phyloP scores from a whole-genome alignment of 495 filamentous ascomycete species.

The Daldinia loculata region DNA sequence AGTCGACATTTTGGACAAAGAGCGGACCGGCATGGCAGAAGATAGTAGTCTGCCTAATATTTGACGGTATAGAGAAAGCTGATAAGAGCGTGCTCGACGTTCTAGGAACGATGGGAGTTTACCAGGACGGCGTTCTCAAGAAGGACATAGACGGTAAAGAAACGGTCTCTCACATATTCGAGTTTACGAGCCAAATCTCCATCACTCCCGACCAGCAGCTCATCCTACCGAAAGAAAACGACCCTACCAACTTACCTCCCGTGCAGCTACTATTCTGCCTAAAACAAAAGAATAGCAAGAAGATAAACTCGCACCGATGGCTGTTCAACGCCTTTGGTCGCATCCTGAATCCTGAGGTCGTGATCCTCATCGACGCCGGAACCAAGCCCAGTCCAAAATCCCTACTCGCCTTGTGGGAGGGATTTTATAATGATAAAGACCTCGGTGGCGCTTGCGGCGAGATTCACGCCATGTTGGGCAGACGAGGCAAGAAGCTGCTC shows the following conservation, averaged over 20 bases:
- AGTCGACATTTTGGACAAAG: constrained; percentile 99
- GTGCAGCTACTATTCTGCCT: constrained; percentile 99
- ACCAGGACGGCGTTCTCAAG: constrained; percentile 98
- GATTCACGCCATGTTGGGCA: constrained; percentile 97
- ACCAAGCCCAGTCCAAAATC: constrained; percentile 96
- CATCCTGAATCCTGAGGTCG: constrained; percentile 94
- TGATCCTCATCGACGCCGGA: constrained; percentile 93
- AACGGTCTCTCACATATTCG: constrained; percentile 96
- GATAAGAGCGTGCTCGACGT: constrained; percentile 96
- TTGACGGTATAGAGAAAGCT: constrained; percentile 96
- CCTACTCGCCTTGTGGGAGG: constrained; percentile 94
- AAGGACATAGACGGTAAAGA: constrained; percentile 97
- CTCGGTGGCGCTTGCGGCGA: constrained; percentile 98
- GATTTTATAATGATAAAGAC: constrained; percentile 99
- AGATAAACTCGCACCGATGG: constrained; percentile 99
- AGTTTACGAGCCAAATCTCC: constrained; percentile 97
- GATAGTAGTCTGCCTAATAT: constrained; percentile 95
- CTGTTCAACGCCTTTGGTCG: constrained; percentile 97
- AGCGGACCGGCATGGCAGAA: constrained; percentile 99
- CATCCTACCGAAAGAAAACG: constrained; percentile 88
- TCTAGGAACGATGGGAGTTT: constrained; percentile 91
- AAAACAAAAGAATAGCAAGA: constrained; percentile 99
- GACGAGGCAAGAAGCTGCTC: constrained; percentile 85
- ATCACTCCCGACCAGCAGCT: constrained; percentile 96
- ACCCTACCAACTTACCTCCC: constrained; percentile 82